Base-by-base conservation (phyloP, 108 stramenopile genomes). In the Chaetoceros muelleri region DNA sequence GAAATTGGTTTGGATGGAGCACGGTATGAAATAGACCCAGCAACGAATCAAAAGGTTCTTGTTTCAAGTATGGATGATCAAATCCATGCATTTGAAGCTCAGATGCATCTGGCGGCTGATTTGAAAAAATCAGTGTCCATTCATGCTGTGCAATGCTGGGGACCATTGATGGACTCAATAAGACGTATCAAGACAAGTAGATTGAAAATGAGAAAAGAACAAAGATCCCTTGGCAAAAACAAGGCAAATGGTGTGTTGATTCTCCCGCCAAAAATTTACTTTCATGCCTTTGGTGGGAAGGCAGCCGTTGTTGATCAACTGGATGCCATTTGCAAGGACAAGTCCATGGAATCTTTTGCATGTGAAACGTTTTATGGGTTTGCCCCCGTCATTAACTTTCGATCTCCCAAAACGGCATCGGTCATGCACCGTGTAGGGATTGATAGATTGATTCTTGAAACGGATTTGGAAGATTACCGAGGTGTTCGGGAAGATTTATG, bases 241-340 rank as follows among this genome's bases (percentile, higher is more conserved):
- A 40, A 53, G 49, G 48, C 26, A 26, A 8, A 48, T 44, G 47
- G 58, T 16, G 40, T 17, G 0, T 30, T 51, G 31, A 27, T 71
- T 10, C 52, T 91, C 13, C 90, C 90, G 29, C 84, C 86, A 17
- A 64, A 68, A 57, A 69, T 92, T 8, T 92, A 92, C 57, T 92
- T 92, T 61, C 90, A 92, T 72, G 86, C 90, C 26, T 92, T 87
- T 64, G 84, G 84, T 18, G 90, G 90, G 8, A 92, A 92, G 55
- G 71, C 60, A 8, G 84, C 73, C 1, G 59, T 75, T 0, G 57
- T 80, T 0, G 75, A 81, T 24, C 86, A 87, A 57, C 49, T 92
- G 2, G 24, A 75, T n/a, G 69, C 79, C 2, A 53, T 73, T 21
- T 79, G 75, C 44, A 62, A 49, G 24, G 16, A 48, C 65, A 16